Evolutionary conservation across 2,329 filamentous ascomycete genomes (phyloP), one percentile per base, ranked within the genome.

Genomic region (Pyricularia pennisetigena): DNA sequence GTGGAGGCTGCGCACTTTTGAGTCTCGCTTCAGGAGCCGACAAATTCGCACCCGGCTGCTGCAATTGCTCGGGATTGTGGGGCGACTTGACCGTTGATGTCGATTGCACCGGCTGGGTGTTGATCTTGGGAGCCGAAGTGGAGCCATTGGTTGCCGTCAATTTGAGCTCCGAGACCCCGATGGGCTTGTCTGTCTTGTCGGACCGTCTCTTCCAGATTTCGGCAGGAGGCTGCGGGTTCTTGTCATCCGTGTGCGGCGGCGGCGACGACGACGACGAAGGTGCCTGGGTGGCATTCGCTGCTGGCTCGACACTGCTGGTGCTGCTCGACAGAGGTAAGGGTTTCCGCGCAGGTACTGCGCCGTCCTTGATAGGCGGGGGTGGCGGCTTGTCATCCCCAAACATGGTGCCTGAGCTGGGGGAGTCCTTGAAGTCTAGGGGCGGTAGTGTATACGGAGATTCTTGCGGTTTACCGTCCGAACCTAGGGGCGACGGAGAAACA

Each of bases 181-280:
- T 74, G 70, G 76, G 80, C 67, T 78, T 78, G 68, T 85, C 82
- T 68, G 78, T 78, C 73, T 82, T 86, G 29, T 81, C 75, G 16
- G 83, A 84, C 64, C 85, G 81, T 67, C 85, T 79, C 68, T 80
- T 79, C 84, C 83, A 86, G 35, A 82, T 76, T 70, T 81, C 64
- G 28, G 65, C 29, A 20, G 35, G 49, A 59, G 26, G 24, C 26
- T 7, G 65, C 41, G 63, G 29, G 23, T 67, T 29, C 54, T 28
- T 61, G 12, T 68, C 63, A 28, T 64, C 66, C 29, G 23, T 12
- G 24, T 24, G 28, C 63, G 41, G 67, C 2, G 61, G 62, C 41
- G 41, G 67, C 2, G 54, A 30, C 12, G 65, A 20, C 41, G 41
- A 63, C 2, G 54, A 30, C n/a, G 24, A 57, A n/a, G 65, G 23